Evolutionary conservation across 1,284 basidiomycete genomes (phyloP).

Genomic region (Pisolithus thermaeus): DNA sequence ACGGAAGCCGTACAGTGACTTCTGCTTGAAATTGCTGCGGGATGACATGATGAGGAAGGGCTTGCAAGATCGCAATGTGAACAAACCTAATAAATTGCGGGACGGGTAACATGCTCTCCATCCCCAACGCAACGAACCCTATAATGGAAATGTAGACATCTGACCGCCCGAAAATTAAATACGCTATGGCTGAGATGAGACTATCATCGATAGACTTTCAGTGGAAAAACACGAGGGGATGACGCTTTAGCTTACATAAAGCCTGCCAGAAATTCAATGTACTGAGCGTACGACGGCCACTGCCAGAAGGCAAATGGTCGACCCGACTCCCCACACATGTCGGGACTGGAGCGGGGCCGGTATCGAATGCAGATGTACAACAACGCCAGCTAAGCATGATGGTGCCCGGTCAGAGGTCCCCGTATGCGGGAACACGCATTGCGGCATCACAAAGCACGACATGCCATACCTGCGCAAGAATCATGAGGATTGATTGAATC

Average conservation of each 20-base stretch:
- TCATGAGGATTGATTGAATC: conserved; percentile 77
- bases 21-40: conserved; percentile 65
- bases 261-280: conserved; percentile 79
- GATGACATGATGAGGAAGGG: conserved; percentile 15
- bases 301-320: conserved; percentile 82
- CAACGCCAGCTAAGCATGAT: conserved; percentile 50
- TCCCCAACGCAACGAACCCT: conserved; percentile 73
- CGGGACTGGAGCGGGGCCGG: conserved; percentile 52
- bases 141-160: conserved; percentile 59
- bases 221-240: conserved; percentile 9
- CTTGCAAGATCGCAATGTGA: conserved; percentile 12
- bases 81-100: conserved; percentile 70
- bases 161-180: conserved; percentile 68
- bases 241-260: conserved; percentile 48
- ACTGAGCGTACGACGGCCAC: conserved; percentile 71
- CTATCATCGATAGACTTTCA: conserved; percentile 32
- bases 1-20: conserved; percentile 79
- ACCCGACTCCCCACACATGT: conserved; percentile 51
- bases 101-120: conserved; percentile 79
- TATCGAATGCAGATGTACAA: conserved; percentile 76
- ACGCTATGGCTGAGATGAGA: conserved; percentile 63
- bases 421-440: background rate
- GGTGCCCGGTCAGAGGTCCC: conserved; percentile 8
- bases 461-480: conserved; percentile 61
- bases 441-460: background rate